These are phyloP conservation scores for Jimgerdemannia flammicorona DNA, from an alignment of 192 early-diverging fungal genomes.

Conservation along the genomic window DNA sequence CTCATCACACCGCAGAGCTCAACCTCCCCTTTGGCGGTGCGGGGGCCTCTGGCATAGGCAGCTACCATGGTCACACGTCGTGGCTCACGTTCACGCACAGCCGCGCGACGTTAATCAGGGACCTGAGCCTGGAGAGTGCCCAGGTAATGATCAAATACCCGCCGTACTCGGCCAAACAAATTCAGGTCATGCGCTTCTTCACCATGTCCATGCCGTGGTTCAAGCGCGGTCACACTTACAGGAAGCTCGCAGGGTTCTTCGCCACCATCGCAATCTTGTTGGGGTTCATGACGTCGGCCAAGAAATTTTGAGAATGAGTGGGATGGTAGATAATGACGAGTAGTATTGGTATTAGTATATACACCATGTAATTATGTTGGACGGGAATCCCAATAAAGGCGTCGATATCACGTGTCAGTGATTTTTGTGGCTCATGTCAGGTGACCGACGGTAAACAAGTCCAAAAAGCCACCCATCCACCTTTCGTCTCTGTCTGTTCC, in stretches of 20 bases:
- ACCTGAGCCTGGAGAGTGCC: slow-evolving; percentile 25
- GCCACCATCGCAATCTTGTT: background rate
- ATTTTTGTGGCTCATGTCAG: background rate
- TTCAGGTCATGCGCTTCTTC: slow-evolving; percentile 20
- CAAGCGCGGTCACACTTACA: background rate
- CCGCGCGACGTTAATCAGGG: slow-evolving; percentile 55
- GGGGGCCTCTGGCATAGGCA: slow-evolving; percentile 81
- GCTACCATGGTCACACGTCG: slow-evolving; percentile 74
- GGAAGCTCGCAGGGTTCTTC: background rate
- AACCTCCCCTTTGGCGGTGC: slow-evolving; percentile 86
- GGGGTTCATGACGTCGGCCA: background rate
- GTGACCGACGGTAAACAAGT: background rate
- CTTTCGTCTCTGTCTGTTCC: no score
- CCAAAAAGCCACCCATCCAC: background rate
- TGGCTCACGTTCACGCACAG: slow-evolving; percentile 82
- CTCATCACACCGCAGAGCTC: slow-evolving; percentile 16
- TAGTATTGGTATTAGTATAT: no score
- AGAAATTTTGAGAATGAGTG: background rate
- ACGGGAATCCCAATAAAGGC: no score
- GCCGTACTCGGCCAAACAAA: slow-evolving; percentile 20
- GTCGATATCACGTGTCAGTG: no score
- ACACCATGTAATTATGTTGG: no score
- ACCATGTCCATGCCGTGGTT: slow-evolving; percentile 12
- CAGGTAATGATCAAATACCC: slow-evolving; percentile 19
- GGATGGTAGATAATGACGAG: no score